These are phyloP conservation scores for Buddleja alternifolia DNA, from an alignment of 257 asterid genomes.

Conservation along the genomic window DNA sequence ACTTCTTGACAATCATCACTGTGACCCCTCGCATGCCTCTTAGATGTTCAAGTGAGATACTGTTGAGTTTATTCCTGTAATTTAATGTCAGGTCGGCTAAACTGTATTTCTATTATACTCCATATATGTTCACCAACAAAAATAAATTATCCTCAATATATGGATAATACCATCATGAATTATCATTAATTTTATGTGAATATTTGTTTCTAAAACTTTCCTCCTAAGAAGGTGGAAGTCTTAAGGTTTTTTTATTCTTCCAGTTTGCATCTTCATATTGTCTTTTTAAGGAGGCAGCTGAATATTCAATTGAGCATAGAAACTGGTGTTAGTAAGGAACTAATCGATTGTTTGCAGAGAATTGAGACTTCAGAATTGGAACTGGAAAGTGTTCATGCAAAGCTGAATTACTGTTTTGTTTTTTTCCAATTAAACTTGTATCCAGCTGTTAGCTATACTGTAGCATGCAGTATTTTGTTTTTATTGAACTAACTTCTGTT, in stretches of 20 bases:
- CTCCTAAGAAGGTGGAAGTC: not conserved
- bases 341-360: not conserved
- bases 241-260: not conserved
- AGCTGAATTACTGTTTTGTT: not conserved
- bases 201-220: not conserved
- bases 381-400: not conserved
- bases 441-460: conserved; percentile 9
- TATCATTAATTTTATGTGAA: not conserved
- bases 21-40: not conserved
- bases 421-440: not conserved
- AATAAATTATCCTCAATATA: no score
- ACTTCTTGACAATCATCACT: not conserved
- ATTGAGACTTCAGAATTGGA: not conserved
- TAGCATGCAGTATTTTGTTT: conserved; percentile 1
- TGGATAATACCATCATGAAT: not conserved
- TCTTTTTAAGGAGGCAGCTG: not conserved
- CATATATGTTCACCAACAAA: no score
- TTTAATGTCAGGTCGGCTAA: conserved; percentile 4
- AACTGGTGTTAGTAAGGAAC: not conserved
- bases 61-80: not conserved
- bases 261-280: not conserved
- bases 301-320: not conserved
- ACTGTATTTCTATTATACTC: not conserved
- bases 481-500: conserved; percentile 2
- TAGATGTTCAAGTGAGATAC: conserved; percentile 9